Percentiles rank a stretch among this genome's conserved stretches.
Evolutionary conservation across 2,329 filamentous ascomycete species (phyloP).

Genomic region (Colletotrichum sp.): DNA sequence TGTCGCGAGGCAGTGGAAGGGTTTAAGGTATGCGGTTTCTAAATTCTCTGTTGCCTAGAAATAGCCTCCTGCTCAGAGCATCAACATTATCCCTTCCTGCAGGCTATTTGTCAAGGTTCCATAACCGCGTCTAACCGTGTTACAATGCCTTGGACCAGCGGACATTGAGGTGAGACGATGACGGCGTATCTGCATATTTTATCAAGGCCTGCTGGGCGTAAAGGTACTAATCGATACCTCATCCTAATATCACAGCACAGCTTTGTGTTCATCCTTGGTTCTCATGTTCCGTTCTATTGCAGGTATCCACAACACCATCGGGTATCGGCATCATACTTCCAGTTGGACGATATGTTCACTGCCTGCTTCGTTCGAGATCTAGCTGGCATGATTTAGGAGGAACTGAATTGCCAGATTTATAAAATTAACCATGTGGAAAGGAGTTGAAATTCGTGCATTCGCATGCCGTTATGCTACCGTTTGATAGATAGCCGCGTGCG

Average conservation of each 20-base stretch:
- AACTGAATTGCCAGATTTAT: background rate
- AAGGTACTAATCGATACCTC: background rate
- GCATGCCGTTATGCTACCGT: background rate
- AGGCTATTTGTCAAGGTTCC: background rate
- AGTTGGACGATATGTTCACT: background rate
- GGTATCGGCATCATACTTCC: background rate
- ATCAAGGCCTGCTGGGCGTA: background rate
- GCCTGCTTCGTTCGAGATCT: background rate
- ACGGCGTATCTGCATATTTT: background rate
- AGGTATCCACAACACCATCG: background rate
- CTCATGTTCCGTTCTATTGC: background rate
- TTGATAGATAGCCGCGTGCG: background rate
- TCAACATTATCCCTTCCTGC: background rate
- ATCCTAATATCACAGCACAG: background rate
- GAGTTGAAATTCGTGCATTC: background rate
- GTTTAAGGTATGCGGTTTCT: background rate
- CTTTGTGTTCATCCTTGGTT: background rate
- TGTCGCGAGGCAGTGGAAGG: background rate
- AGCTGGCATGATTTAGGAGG: background rate
- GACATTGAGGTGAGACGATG: background rate
- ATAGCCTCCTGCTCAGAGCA: background rate
- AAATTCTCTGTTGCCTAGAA: background rate
- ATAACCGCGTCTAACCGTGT: background rate
- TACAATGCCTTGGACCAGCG: background rate
- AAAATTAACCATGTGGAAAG: background rate